Conservation (phyloP, 306 rosid genomes). For the Mimosa bimucronata region DNA sequence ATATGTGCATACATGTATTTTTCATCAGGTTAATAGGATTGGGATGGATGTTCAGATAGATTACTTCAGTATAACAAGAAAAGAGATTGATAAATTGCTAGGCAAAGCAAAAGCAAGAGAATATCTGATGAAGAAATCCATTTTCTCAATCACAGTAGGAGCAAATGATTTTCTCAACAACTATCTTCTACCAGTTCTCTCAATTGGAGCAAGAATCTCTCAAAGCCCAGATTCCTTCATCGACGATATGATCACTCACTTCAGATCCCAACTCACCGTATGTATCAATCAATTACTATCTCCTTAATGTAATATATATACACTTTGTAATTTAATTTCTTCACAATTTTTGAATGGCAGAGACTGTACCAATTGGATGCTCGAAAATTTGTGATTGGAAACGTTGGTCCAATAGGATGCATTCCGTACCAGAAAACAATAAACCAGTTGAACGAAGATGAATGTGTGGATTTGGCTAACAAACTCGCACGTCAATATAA, state of each 20-base stretch:
- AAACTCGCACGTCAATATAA: slow-evolving; percentile 80
- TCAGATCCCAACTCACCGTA: slow-evolving; percentile 74
- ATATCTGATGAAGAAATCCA: slow-evolving; percentile 60
- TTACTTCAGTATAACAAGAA: slow-evolving; percentile 78
- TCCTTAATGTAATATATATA: too few species aligned
- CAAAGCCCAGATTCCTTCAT: slow-evolving; percentile 75
- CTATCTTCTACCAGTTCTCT: slow-evolving; percentile 85
- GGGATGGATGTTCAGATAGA: slow-evolving; percentile 94
- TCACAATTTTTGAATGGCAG: slow-evolving; percentile 40
- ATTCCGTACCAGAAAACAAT: slow-evolving; percentile 90
- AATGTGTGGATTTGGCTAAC: slow-evolving; percentile 89
- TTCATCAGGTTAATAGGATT: slow-evolving; percentile 78
- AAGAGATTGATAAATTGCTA: slow-evolving; percentile 63
- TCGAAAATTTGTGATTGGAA: slow-evolving; percentile 80
- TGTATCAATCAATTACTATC: neutral
- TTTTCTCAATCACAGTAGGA: slow-evolving; percentile 78
- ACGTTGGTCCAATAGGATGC: slow-evolving; percentile 93
- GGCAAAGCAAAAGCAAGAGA: slow-evolving; percentile 72
- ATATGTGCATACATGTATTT: neutral
- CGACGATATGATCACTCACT: slow-evolving; percentile 74
- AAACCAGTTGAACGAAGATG: slow-evolving; percentile 66
- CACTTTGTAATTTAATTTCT: too few species aligned
- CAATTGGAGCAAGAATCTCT: slow-evolving; percentile 84
- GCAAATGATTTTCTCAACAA: slow-evolving; percentile 91
- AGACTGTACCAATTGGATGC: slow-evolving; percentile 84